Evolutionary conservation across 2,329 filamentous ascomycete genomes (phyloP).

Genomic region (Geosmithia flava): DNA sequence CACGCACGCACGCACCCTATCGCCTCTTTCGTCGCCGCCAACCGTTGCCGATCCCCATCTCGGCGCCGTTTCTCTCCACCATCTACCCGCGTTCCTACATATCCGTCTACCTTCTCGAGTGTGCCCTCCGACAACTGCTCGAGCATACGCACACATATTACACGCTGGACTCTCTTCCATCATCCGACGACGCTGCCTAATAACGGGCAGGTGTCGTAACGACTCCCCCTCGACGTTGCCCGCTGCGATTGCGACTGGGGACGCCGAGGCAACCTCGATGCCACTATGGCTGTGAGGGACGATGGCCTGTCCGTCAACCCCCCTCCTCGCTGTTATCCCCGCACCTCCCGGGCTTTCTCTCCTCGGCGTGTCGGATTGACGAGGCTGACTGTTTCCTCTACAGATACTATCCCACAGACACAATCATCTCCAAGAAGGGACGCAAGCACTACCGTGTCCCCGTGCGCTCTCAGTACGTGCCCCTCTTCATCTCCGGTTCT

Average conservation of each 20-base stretch:
- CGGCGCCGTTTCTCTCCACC: not conserved
- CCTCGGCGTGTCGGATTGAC: not conserved
- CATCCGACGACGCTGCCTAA: not conserved
- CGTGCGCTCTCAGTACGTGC: conserved; percentile 51
- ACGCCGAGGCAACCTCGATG: not conserved
- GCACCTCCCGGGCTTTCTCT: too few species aligned
- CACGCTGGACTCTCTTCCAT: not conserved
- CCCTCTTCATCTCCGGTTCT: conserved; percentile 4
- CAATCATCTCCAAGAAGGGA: conserved; percentile 45
- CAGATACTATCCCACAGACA: conserved; percentile 55
- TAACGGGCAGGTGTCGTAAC: not conserved
- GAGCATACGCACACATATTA: not conserved
- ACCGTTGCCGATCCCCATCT: not conserved
- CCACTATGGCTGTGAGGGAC: conserved; percentile 40
- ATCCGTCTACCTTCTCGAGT: not conserved
- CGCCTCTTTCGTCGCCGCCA: not conserved
- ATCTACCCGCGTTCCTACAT: not conserved
- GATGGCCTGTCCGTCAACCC: conserved; percentile 32
- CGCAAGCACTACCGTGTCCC: conserved; percentile 57
- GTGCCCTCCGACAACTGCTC: not conserved
- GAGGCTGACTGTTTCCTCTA: not conserved
- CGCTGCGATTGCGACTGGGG: not conserved
- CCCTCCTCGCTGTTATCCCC: not conserved
- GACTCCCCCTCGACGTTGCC: not conserved
- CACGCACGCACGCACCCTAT: too few species aligned